Percentiles rank a stretch among this genome's conserved stretches.
Evolutionary conservation across 2,329 filamentous ascomycete species (phyloP).

Genomic region (Penicillium glabrum): DNA sequence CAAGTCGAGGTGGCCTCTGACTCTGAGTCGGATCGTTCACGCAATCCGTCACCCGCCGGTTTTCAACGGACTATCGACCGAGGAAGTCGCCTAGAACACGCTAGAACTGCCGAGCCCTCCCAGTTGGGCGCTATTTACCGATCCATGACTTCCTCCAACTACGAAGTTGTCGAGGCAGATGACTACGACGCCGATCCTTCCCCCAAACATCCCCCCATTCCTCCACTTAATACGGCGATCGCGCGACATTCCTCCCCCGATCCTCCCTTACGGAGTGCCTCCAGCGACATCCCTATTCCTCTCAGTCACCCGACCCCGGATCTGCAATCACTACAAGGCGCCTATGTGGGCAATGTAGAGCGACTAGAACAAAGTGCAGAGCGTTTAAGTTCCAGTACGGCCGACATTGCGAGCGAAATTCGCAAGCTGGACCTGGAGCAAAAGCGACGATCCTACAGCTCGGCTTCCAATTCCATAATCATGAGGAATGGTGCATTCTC

Average conservation of each 20-base stretch:
- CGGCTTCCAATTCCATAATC: slow-evolving; percentile 44
- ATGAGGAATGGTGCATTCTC: slow-evolving; percentile 44
- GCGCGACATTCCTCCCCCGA: slow-evolving; percentile 29
- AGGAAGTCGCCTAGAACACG: slow-evolving; percentile 30
- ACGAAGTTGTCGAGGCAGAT: slow-evolving; percentile 49
- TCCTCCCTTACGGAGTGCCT: slow-evolving; percentile 38
- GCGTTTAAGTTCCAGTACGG: slow-evolving; percentile 47
- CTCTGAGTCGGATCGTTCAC: slow-evolving; percentile 34
- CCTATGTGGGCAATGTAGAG: slow-evolving; percentile 51
- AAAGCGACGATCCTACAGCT: slow-evolving; percentile 43
- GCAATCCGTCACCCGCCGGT: slow-evolving; percentile 27
- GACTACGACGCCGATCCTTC: slow-evolving; percentile 44
- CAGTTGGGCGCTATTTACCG: slow-evolving; percentile 36
- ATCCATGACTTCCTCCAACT: slow-evolving; percentile 40
- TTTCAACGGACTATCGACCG: slow-evolving; percentile 33
- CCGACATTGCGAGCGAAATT: slow-evolving; percentile 47
- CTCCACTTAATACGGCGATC: slow-evolving; percentile 29
- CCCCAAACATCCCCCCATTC: slow-evolving; percentile 22
- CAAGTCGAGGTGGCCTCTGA: slow-evolving; percentile 42
- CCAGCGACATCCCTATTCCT: slow-evolving; percentile 42
- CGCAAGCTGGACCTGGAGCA: slow-evolving; percentile 48
- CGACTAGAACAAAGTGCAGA: slow-evolving; percentile 51
- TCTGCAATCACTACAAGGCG: slow-evolving; percentile 51
- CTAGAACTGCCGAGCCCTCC: slow-evolving; percentile 28
- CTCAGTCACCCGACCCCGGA: slow-evolving; percentile 51